phyloP scores from a whole-genome alignment of 176 grass and related monocot genomes.

The Cymbopogon citratus region DNA sequence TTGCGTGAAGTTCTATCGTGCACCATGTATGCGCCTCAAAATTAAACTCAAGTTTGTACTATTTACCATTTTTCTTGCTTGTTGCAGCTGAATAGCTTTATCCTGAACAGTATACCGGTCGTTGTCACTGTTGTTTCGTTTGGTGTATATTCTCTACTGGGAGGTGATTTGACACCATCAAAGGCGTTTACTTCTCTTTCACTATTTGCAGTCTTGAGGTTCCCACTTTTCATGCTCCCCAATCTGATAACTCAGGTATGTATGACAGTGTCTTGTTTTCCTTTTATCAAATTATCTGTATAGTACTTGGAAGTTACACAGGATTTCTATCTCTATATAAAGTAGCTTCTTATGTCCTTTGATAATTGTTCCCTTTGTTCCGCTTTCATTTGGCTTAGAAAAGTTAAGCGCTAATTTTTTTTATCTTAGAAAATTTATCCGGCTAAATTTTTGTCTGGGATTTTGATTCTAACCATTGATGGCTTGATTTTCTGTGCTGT shows the following conservation, averaged over 20 bases:
- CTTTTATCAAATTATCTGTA: slow-evolving; percentile 20
- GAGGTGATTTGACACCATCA: slow-evolving; percentile 91
- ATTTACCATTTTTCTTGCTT: slow-evolving; percentile 11
- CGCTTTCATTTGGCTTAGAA: neutral
- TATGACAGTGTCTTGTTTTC: neutral
- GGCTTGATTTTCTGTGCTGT: neutral
- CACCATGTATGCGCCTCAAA: neutral
- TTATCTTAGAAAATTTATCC: neutral
- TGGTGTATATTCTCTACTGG: slow-evolving; percentile 83
- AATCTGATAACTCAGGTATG: slow-evolving; percentile 98
- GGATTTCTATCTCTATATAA: neutral
- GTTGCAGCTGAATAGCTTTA: slow-evolving; percentile 93
- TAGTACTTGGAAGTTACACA: slow-evolving; percentile 3
- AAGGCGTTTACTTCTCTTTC: slow-evolving; percentile 99
- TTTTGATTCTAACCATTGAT: slow-evolving; percentile 9
- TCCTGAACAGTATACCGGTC: slow-evolving; percentile 93
- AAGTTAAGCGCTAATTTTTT: neutral
- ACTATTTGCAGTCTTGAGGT: slow-evolving; percentile 89
- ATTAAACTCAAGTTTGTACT: neutral
- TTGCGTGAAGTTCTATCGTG: neutral
- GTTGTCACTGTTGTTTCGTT: slow-evolving; percentile 88
- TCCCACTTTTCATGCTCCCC: slow-evolving; percentile 91
- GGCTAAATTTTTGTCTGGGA: neutral
- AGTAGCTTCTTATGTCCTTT: neutral
- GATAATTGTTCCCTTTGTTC: neutral